Evolutionary conservation across 805 yeast species (phyloP), one percentile per base, ranked within the genome.

Genomic region (Tetrapisispora iriomotensis): DNA sequence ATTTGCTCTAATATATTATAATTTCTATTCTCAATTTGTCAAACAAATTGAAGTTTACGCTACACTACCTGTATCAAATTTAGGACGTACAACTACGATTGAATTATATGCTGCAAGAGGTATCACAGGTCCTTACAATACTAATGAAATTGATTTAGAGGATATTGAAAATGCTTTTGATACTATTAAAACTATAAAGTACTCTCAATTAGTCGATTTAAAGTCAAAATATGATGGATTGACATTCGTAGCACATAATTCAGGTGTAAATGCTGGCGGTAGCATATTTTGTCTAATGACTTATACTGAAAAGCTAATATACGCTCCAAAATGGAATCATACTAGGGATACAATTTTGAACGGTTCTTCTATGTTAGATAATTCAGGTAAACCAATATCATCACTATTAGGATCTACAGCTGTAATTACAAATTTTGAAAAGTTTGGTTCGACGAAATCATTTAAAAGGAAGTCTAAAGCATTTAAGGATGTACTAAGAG

Each of bases 211-310:
- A 2, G 67, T 80, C 12, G 71, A 71, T 31, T 62, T 84, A 36
- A 64, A 76, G 42, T 86, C 80, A 7, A 72, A 68, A 38, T 65
- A 63, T 28, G 77, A 75, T 42, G 84, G 79, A 24, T 58, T 79
- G 27, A 67, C 74, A 3, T 64, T 90, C 18, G 79, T 94, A 0
- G 94, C 96, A 0, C 77, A 79, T 49, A 87, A 83, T 57, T 79
- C 96, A 0, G 99, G 99, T 3, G 95, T 85, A 54, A 71, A 94
- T 0, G 68, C 92, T 22, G 99, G 99, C 45, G 97, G 98, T 12
- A 77, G 94, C 0, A 75, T 88, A 34, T 88, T 96, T 96, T 65
- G 79, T 27, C 58, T 90, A 9, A 71, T 73, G 33, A 78, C 79
- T 40, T 77, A 81, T 44, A 73, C 79, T 14, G 96, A 90, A 48